Base-by-base conservation (phyloP, 2,329 filamentous ascomycete species). In the Colletotrichum tabaci region DNA sequence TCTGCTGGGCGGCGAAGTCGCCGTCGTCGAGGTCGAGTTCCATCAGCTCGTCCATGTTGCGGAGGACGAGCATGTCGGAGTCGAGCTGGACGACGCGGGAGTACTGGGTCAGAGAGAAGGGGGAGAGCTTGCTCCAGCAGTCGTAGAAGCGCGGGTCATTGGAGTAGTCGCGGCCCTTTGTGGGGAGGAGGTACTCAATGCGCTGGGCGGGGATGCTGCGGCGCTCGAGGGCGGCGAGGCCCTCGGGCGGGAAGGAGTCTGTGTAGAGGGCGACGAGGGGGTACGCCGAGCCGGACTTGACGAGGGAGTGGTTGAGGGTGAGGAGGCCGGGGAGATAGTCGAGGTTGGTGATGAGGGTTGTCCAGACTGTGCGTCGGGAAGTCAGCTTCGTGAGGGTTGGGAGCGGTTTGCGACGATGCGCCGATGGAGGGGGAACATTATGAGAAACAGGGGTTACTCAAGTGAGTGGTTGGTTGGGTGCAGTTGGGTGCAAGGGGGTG, bases 21-120 rank as follows among this genome's bases (percentile, higher is more conserved):
- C 66, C 76, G 42, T 84, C 78, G 80, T 96, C 93, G 56, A 97
- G 88, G 73, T 89, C 84, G 61, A 97, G 76, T n/a, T 94, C 90
- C 94, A 97, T 97, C 75, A 97, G 85, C 84, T 97, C 94, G 80
- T 97, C 95, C 93, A 98, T 97, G 82, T 97, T 97, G 77, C 87
- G 87, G 74, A 92, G 82, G 9, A 94, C 90, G 61, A 97, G 84
- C 94, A 97, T 97, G 83, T 98, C 95, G 77, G 92, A 93, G 83
- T 98, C 95, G 66, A 98, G 87, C 82, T 94, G 93, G 46, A 97
- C 93, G 44, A 97, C 89, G 50, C 94, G 89, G 35, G 91, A 87
- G 83, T 95, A 97, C 79, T 95, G 90, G 21, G 87, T 87, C 42
- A 97, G 86, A 26, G 89, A 91, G 80, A 97, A 98, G 7, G 93